phyloP scores from a whole-genome alignment of 345 rosid genomes.

The Fremontodendron californicum region DNA sequence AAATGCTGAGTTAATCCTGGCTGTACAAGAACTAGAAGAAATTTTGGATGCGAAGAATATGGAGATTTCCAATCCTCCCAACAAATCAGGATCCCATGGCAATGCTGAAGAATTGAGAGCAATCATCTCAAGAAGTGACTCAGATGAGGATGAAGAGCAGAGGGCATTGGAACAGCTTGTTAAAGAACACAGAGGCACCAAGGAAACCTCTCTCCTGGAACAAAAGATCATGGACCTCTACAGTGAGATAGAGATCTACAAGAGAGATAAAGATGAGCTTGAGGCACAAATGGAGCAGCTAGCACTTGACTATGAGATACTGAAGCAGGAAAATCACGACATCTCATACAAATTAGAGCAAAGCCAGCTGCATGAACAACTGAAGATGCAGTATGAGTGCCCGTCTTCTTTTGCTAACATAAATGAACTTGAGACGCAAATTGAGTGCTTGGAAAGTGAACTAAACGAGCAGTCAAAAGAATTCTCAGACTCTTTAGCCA shows the following conservation, averaged over 20 bases:
- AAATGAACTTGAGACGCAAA: slow-evolving; percentile 46
- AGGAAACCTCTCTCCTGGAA: slow-evolving; percentile 54
- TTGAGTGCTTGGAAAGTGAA: slow-evolving; percentile 45
- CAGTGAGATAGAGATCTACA: slow-evolving; percentile 74
- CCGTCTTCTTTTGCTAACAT: slow-evolving; percentile 45
- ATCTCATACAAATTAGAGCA: slow-evolving; percentile 75
- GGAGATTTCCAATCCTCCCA: slow-evolving; percentile 29
- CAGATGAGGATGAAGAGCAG: slow-evolving; percentile 79
- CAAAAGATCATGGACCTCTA: slow-evolving; percentile 63
- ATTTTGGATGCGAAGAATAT: slow-evolving; percentile 60
- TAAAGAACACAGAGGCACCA: slow-evolving; percentile 54
- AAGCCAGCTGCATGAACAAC: slow-evolving; percentile 73
- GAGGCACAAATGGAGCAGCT: slow-evolving; percentile 95
- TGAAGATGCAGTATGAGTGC: slow-evolving; percentile 68
- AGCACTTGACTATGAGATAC: slow-evolving; percentile 91
- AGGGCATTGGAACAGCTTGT: slow-evolving; percentile 80
- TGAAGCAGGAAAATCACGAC: slow-evolving; percentile 82
- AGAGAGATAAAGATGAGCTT: slow-evolving; percentile 79
- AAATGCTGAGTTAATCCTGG: slow-evolving; percentile 83
- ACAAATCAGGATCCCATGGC: slow-evolving; percentile 25
- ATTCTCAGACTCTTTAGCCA: slow-evolving; percentile 43
- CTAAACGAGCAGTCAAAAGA: slow-evolving; percentile 40
- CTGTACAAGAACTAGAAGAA: slow-evolving; percentile 79
- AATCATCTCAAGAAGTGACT: slow-evolving; percentile 34
- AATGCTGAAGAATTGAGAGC: slow-evolving; percentile 25